Evolutionary conservation across 495 filamentous ascomycete species (phyloP), one percentile per base, ranked within the genome.

Genomic region (Parathielavia appendiculata): DNA sequence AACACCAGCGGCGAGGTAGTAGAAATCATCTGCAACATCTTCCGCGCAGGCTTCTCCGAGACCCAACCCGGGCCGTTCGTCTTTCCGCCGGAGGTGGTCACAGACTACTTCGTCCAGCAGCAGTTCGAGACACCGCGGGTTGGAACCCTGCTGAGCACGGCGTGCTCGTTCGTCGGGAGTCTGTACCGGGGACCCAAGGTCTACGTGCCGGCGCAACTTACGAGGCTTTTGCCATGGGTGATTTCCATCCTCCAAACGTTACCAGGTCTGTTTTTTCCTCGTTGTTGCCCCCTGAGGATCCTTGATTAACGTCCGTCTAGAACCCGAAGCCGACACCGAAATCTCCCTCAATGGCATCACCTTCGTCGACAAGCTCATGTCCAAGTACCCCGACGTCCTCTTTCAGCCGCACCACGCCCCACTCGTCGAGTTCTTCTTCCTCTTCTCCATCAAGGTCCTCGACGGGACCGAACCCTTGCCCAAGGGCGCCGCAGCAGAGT

Each of bases 41-140:
- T 92, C 54, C 84, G 85, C 56, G 81, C 86, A 17, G 92, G 92
- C 0, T 92, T 89, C 65, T 86, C 85, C 2, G 93, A 97, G 69
- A 81, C 75, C 1, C 81, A 81, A 13, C 86, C 89, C 4, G 89
- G 89, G 0, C 72, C 90, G 38, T 85, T 97, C 73, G 83, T 92
- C 56, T 81, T 97, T 72, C 77, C 89, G 8, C 82, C 89, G 0
- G 75, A 79, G 7, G 74, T 87, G 45, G 85, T 89, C 0, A 84
- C 86, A 22, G 76, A 87, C 43, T 91, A 91, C 71, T 76, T 96
- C 20, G 77, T 82, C 30, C 77, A 78, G 39, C 82, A 86, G 50
- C 77, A 78, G 0, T 70, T 82, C 11, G 77, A 81, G 16, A 89
- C 84, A 23, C 82, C 88, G n/a, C 79, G 86, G 20, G 75, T 91